These are phyloP conservation scores for Blastobotrys americana DNA, from an alignment of 805 yeast species.

Conservation along the genomic window DNA sequence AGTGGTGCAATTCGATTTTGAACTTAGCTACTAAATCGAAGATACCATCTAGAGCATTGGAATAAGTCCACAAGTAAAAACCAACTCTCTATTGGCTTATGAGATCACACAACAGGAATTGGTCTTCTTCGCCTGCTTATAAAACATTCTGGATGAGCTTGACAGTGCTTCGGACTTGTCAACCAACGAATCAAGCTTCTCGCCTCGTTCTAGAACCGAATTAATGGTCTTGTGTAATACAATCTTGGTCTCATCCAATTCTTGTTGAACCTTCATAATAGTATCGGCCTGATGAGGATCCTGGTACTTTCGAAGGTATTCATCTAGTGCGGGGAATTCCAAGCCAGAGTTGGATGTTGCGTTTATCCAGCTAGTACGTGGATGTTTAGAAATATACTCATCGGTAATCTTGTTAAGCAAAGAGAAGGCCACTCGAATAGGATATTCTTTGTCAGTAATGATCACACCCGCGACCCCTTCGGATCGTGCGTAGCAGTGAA, in stretches of 20 bases:
- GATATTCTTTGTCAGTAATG: slow-evolving; percentile 92
- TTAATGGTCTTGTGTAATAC: slow-evolving; percentile 95
- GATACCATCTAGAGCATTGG: too few species aligned
- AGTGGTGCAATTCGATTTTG: too few species aligned
- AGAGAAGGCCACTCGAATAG: slow-evolving; percentile 93
- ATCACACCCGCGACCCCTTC: slow-evolving; percentile 91
- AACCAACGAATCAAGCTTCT: slow-evolving; percentile 85
- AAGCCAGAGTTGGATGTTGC: slow-evolving; percentile 38
- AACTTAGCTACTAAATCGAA: too few species aligned
- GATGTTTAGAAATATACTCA: slow-evolving; percentile 79
- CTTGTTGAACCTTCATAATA: slow-evolving; percentile 94
- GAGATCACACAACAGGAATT: slow-evolving; percentile 81
- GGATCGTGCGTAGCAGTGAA: slow-evolving; percentile 82
- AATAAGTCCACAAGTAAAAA: too few species aligned
- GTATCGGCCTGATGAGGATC: slow-evolving; percentile 97
- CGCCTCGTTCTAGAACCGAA: slow-evolving; percentile 91
- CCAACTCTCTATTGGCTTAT: too few species aligned
- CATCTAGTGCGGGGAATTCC: slow-evolving; percentile 53
- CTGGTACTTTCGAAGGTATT: slow-evolving; percentile 76
- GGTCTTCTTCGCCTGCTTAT: slow-evolving; percentile 93
- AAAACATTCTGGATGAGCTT: slow-evolving; percentile 83
- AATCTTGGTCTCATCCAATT: slow-evolving; percentile 94
- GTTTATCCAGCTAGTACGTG: slow-evolving; percentile 58
- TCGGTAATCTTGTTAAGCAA: slow-evolving; percentile 84
- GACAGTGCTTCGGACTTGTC: slow-evolving; percentile 93